Conservation (phyloP, 2,329 filamentous ascomycete genomes). For the Penicillium sp. region DNA sequence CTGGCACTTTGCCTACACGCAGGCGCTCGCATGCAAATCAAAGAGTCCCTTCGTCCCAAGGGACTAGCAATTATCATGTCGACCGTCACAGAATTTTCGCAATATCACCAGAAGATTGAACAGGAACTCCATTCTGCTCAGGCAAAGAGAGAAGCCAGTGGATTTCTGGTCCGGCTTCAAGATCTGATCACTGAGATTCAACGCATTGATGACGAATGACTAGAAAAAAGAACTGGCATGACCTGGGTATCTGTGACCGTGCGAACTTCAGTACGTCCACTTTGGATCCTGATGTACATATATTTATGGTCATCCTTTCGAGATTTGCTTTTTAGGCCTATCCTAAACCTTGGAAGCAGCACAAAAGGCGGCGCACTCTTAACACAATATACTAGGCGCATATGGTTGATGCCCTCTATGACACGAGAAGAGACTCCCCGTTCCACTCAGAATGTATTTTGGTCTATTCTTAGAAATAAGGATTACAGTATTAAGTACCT, state of each 20-base stretch:
- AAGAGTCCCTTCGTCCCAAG: slow-evolving; percentile 46
- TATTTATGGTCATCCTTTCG: background rate
- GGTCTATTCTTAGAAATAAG: background rate
- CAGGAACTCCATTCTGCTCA: slow-evolving; percentile 43
- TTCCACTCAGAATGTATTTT: background rate
- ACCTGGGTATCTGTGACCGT: background rate
- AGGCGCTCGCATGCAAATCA: slow-evolving; percentile 47
- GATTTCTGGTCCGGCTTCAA: slow-evolving; percentile 57
- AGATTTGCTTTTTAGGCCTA: background rate
- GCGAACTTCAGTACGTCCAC: background rate
- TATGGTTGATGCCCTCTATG: background rate
- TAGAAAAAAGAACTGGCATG: background rate
- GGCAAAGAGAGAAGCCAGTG: slow-evolving; percentile 51
- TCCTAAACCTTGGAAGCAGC: background rate
- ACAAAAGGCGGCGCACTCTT: too few relatives aligned
- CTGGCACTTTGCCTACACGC: slow-evolving; percentile 72
- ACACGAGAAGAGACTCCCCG: background rate
- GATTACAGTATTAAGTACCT: too few relatives aligned
- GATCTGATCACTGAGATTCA: slow-evolving; percentile 53
- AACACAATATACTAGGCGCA: background rate
- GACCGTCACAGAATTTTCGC: slow-evolving; percentile 64
- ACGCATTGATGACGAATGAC: slow-evolving; percentile 13
- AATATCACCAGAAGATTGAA: slow-evolving; percentile 62
- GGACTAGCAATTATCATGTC: slow-evolving; percentile 55
- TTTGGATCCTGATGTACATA: background rate